Evolutionary conservation across 805 yeast species (phyloP).

Genomic region (Schwanniomyces sp.): DNA sequence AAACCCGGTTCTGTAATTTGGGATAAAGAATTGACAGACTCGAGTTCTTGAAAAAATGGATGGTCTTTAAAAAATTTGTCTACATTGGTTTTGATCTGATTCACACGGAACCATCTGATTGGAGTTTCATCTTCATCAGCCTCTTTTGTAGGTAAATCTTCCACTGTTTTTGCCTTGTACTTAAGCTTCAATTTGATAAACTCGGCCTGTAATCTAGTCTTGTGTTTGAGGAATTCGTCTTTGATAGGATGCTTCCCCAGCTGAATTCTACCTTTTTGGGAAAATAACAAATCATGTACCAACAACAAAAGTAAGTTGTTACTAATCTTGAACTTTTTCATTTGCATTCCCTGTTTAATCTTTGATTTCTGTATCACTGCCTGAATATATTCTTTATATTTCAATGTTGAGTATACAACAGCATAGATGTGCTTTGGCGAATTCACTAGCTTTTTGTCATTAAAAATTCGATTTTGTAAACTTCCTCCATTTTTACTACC

Average conservation of each 20-base stretch:
- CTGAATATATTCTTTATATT: conserved; percentile 63
- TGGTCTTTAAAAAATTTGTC: conserved; percentile 38
- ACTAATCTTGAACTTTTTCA: conserved; percentile 42
- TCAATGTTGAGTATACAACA: conserved; percentile 72
- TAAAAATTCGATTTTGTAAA: conserved; percentile 39
- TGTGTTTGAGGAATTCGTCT: conserved; percentile 74
- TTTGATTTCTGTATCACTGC: conserved; percentile 66
- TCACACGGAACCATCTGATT: conserved; percentile 77
- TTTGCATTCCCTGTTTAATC: conserved; percentile 55
- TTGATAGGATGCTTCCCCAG: conserved; percentile 87
- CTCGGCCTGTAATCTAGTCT: conserved; percentile 81
- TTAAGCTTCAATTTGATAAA: conserved; percentile 73
- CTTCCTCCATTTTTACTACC: conserved; percentile 22
- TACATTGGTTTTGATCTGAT: conserved; percentile 53
- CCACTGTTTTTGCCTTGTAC: conserved; percentile 58
- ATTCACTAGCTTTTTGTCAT: conserved; percentile 27
- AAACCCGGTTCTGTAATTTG: conserved; percentile 44
- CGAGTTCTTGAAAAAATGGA: conserved; percentile 40
- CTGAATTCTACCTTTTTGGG: conserved; percentile 78
- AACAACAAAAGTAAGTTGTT: conserved; percentile 59
- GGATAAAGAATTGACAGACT: conserved; percentile 45
- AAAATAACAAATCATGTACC: conserved; percentile 78
- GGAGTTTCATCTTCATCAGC: conserved; percentile 58
- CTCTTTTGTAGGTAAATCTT: conserved; percentile 38
- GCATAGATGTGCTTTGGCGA: conserved; percentile 89